Percentiles rank a stretch among this genome's conserved stretches.
phyloP scores from a whole-genome alignment of 2,329 filamentous ascomycete genomes.

The Arthrobotrys iridis region DNA sequence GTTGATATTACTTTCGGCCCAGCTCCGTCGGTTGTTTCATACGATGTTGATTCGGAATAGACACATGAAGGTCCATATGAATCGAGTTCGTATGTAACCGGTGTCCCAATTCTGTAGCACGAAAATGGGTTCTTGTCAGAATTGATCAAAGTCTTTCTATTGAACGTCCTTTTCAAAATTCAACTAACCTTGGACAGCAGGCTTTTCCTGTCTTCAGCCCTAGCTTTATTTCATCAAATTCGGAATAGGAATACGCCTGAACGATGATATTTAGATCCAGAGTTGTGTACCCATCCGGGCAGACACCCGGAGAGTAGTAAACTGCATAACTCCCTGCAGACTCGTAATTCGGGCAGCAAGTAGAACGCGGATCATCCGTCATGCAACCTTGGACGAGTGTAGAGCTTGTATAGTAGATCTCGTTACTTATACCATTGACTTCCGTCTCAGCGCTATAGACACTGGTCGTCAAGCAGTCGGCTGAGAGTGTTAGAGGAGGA shows the following conservation, averaged over 20 bases:
- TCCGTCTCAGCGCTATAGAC: conserved; percentile 6
- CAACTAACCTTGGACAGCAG: conserved; percentile 8
- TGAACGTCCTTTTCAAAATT: neutral
- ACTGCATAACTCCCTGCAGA: conserved; percentile 15
- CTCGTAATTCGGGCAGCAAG: conserved; percentile 15
- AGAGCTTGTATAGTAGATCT: conserved; percentile 22
- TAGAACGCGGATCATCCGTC: conserved; percentile 13
- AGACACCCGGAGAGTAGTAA: conserved; percentile 21
- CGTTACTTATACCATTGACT: conserved; percentile 13
- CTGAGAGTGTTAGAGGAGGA: conserved; percentile 7
- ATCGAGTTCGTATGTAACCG: conserved; percentile 14
- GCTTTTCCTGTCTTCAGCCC: conserved; percentile 16
- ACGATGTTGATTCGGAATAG: conserved; percentile 12
- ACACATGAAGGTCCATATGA: conserved; percentile 11
- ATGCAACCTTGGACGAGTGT: conserved; percentile 19
- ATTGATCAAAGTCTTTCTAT: neutral
- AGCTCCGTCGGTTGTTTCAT: neutral
- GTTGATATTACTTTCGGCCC: conserved; percentile 13
- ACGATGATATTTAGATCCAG: conserved; percentile 16
- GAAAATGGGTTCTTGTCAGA: neutral
- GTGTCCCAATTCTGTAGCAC: neutral
- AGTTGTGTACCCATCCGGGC: conserved; percentile 15
- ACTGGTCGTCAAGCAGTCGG: conserved; percentile 16
- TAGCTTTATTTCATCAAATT: conserved; percentile 10
- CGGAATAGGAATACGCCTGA: conserved; percentile 7